Evolutionary conservation across 2,329 filamentous ascomycete species (phyloP).

Genomic region (Biscogniauxia marginata): DNA sequence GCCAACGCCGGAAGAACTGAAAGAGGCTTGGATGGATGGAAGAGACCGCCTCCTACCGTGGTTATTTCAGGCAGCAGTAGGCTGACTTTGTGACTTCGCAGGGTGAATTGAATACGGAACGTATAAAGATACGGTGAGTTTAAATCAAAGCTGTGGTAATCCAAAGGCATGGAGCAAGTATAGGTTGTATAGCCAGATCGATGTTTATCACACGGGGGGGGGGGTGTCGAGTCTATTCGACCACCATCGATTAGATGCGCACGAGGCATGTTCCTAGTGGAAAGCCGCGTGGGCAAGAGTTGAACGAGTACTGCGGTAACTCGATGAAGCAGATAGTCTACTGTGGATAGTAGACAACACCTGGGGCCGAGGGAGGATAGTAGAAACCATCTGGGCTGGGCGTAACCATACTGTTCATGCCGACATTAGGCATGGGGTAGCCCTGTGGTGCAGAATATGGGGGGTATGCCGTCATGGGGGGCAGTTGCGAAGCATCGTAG

Average conservation of each 20-base stretch:
- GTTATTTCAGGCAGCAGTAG: not conserved
- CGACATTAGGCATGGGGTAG: slow-evolving; percentile 53
- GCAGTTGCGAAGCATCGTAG: slow-evolving; percentile 75
- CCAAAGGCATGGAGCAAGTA: slow-evolving; percentile 10
- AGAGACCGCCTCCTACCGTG: not conserved
- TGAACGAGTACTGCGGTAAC: slow-evolving; percentile 9
- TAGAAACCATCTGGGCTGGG: slow-evolving; percentile 69
- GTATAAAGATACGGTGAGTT: slow-evolving; percentile 6
- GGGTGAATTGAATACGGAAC: not conserved
- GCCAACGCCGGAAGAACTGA: not conserved
- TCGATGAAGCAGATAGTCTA: slow-evolving; percentile 36
- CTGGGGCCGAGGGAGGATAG: slow-evolving; percentile 55
- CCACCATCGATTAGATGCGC: not conserved
- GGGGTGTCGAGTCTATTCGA: slow-evolving; percentile 7
- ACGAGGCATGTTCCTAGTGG: not conserved
- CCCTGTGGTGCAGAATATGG: slow-evolving; percentile 48
- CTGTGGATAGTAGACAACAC: slow-evolving; percentile 62
- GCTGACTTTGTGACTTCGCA: not conserved
- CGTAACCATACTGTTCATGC: slow-evolving; percentile 80
- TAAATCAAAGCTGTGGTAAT: slow-evolving; percentile 8
- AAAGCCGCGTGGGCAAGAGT: slow-evolving; percentile 3
- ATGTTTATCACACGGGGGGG: slow-evolving; percentile 1
- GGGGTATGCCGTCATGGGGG: slow-evolving; percentile 50
- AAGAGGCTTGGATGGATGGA: not conserved
- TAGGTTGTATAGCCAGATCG: slow-evolving; percentile 9